Base-by-base conservation (phyloP, 805 yeast species). In the Saccharomyces jurei region DNA sequence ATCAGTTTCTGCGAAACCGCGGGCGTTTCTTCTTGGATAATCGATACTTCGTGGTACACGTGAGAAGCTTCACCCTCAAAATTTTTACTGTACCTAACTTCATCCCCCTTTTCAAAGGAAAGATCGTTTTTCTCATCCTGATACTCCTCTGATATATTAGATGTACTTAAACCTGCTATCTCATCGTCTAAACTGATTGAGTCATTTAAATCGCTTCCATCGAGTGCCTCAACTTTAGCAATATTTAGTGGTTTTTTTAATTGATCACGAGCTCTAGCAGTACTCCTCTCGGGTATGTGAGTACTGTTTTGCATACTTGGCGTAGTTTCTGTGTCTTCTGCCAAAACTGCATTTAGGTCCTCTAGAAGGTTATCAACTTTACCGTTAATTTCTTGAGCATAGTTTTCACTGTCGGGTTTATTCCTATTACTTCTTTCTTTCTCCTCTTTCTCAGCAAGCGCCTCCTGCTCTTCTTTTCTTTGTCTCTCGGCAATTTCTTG, bases 41-140 rank as follows among this genome's bases (percentile, higher is more conserved):
- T 68, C 1, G 69, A 52, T 3, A 69, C 72, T 52, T 62, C 67
- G 52, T 65, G 72, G 47, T 66, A 67, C 41, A 49, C 31, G 44
- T 53, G 61, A 3, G 57, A 27, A 5, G 54, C 29, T 10, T 52
- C 54, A 9, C 54, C 58, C 14, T 60, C 64, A 1, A 63, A 31
- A 2, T 36, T 31, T 48, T 54, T 63, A 57, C 66, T 63, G 50
- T 66, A 59, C 47, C 69, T 64, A 5, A 58, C 51, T 52, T 68
- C 72, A 55, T 69, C 72, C 6, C 67, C 72, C 49, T 56, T 61
- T 46, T 72, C 76, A 51, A 68, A 67, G 0, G 75, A 70, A 1
- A 74, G 60, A 17, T 70, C 72, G 28, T 63, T 60, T 0, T 70
- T 62, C 30, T 63, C 61, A 4, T 61, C 67, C 56, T 68, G 50